Conservation (phyloP, 768 basidiomycete species). For the Piloderma croceum region DNA sequence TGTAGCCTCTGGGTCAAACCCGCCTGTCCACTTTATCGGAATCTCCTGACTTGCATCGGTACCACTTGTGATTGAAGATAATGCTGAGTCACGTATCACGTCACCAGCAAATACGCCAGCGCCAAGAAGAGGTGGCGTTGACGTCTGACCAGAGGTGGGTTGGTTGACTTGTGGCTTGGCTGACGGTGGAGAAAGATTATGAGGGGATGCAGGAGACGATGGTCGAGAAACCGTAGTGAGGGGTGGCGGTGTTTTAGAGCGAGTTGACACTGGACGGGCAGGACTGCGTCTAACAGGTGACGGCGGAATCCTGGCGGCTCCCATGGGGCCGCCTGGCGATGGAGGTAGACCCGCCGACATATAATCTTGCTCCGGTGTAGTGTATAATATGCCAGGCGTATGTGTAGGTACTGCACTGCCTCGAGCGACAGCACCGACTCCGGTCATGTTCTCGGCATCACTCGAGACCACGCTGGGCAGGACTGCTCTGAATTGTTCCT, state of each 20-base stretch:
- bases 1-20: not conserved
- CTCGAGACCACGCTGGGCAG: slow-evolving; percentile 52
- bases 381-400: slow-evolving; percentile 30
- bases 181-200: slow-evolving; percentile 15
- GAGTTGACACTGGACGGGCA: slow-evolving; percentile 30
- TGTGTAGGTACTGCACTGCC: slow-evolving; percentile 10
- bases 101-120: slow-evolving; percentile 43
- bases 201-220: slow-evolving; percentile 22
- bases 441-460: slow-evolving; percentile 59
- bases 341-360: no score
- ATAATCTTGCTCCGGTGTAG: slow-evolving; percentile 24
- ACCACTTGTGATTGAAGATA: slow-evolving; percentile 42
- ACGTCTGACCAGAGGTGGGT: slow-evolving; percentile 9
- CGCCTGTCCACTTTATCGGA: slow-evolving; percentile 62
- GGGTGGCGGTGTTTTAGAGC: slow-evolving; percentile 37
- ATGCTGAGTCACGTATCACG: slow-evolving; percentile 50
- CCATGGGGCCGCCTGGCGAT: slow-evolving; percentile 3
- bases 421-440: slow-evolving; percentile 39
- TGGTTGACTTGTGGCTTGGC: no score
- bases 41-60: slow-evolving; percentile 44
- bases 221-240: slow-evolving; percentile 23
- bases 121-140: slow-evolving; percentile 42
- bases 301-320: slow-evolving; percentile 16
- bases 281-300: slow-evolving; percentile 22
- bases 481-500: slow-evolving; percentile 32